Evolutionary conservation across 441 rosid genomes (phyloP).

Genomic region (Pelargonium hybrid): DNA sequence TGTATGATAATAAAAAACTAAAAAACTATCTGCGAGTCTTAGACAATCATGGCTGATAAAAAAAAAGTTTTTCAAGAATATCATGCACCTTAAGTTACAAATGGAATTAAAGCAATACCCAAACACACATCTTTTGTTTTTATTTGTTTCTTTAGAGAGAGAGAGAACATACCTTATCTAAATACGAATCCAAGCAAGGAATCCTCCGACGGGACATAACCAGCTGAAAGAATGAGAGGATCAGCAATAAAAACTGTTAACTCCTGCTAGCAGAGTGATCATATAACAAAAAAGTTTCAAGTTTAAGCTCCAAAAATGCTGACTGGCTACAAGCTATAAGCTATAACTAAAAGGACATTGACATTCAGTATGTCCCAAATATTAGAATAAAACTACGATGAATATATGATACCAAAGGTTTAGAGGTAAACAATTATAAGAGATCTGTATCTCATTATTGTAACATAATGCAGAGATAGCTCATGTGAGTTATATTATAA

Average conservation of each 20-base stretch:
- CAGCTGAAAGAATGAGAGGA: conserved; percentile 40
- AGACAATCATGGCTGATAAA: neutral
- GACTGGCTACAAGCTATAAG: neutral
- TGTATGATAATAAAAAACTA: neutral
- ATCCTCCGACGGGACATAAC: conserved; percentile 86
- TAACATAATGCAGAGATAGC: neutral
- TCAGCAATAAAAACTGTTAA: neutral
- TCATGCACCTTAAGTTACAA: neutral
- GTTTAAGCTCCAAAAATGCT: neutral
- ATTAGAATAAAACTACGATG: neutral
- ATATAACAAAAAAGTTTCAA: neutral
- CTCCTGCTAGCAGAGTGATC: neutral
- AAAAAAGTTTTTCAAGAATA: neutral
- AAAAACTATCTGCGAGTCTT: neutral
- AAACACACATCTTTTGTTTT: neutral
- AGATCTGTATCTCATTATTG: neutral
- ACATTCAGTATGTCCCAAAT: neutral
- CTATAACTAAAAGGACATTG: neutral
- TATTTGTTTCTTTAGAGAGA: too few species aligned
- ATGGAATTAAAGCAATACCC: neutral
- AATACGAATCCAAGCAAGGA: conserved; percentile 96
- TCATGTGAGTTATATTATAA: neutral
- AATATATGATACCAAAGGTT: neutral
- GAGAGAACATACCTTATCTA: conserved; percentile 65
- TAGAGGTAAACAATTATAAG: neutral